A percentile compares a stretch with the other conserved stretches of the same genome.
Conservation (phyloP, 2,329 filamentous ascomycete species). For the Fusarium veterinarium region DNA sequence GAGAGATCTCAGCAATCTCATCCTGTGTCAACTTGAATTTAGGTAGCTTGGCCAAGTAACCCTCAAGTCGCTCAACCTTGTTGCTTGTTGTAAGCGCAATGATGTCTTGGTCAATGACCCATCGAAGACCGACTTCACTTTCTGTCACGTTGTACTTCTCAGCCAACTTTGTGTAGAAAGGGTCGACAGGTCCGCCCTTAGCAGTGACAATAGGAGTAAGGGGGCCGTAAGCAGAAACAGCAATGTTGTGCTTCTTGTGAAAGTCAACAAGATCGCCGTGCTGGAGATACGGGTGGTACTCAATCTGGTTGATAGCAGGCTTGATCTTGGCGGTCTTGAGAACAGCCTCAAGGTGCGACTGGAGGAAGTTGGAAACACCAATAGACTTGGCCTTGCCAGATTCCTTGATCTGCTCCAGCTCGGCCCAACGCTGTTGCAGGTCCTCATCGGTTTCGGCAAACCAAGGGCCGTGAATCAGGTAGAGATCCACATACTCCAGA, state of each 20-base stretch:
- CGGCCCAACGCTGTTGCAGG: slow-evolving; percentile 70
- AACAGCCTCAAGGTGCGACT: slow-evolving; percentile 65
- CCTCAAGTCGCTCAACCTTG: slow-evolving; percentile 67
- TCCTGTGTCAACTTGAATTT: slow-evolving; percentile 68
- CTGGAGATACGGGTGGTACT: slow-evolving; percentile 81
- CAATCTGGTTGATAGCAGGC: slow-evolving; percentile 83
- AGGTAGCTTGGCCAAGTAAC: slow-evolving; percentile 63
- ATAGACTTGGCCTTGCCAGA: slow-evolving; percentile 75
- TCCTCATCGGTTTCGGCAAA: slow-evolving; percentile 61
- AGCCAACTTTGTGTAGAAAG: slow-evolving; percentile 61
- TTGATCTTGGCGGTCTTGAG: slow-evolving; percentile 68
- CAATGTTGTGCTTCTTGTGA: slow-evolving; percentile 67
- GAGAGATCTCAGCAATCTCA: slow-evolving; percentile 67
- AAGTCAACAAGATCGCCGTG: slow-evolving; percentile 69
- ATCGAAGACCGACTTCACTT: slow-evolving; percentile 68
- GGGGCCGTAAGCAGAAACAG: slow-evolving; percentile 65
- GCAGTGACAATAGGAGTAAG: slow-evolving; percentile 63
- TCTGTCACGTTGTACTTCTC: slow-evolving; percentile 68
- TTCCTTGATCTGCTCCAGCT: slow-evolving; percentile 73
- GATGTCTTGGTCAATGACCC: slow-evolving; percentile 69
- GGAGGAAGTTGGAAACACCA: slow-evolving; percentile 80
- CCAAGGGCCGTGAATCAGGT: slow-evolving; percentile 71
- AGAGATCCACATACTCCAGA: slow-evolving; percentile 78
- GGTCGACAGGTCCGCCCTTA: slow-evolving; percentile 64
- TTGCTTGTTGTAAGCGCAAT: slow-evolving; percentile 70